Percentiles rank a stretch among this genome's conserved stretches.
phyloP scores from a whole-genome alignment of 805 yeast genomes.

The Isabelozyma pseudorhagii region DNA sequence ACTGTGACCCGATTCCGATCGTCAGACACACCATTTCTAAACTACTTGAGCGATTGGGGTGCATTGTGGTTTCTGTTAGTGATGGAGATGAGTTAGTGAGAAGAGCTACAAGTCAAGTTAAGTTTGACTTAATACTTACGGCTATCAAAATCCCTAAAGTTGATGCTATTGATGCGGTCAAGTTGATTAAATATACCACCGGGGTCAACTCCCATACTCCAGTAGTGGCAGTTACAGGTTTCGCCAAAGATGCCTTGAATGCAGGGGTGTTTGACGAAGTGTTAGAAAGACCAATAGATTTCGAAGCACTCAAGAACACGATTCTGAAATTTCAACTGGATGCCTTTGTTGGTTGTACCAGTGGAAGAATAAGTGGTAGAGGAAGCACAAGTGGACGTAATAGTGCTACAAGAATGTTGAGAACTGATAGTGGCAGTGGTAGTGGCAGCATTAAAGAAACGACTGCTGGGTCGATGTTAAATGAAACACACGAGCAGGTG shows the following conservation, averaged over 20 bases:
- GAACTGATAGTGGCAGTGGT: not conserved
- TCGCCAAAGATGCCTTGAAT: constrained; percentile 60
- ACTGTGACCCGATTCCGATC: constrained; percentile 86
- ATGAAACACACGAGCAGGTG: constrained; percentile 18
- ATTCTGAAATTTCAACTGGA: constrained; percentile 11
- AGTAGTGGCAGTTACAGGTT: constrained; percentile 70
- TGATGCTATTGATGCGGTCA: constrained; percentile 73
- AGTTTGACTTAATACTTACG: constrained; percentile 79
- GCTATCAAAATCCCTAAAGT: constrained; percentile 67
- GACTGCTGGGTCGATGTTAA: not conserved
- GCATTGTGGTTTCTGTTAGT: constrained; percentile 72
- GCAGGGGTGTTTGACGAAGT: constrained; percentile 61
- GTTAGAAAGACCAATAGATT: constrained; percentile 64
- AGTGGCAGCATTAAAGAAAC: constrained; percentile 2
- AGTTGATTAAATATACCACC: constrained; percentile 69
- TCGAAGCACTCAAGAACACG: constrained; percentile 16
- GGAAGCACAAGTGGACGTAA: not conserved
- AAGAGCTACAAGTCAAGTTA: constrained; percentile 76
- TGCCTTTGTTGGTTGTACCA: not conserved
- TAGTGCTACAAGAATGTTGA: not conserved
- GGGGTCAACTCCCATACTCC: constrained; percentile 79
- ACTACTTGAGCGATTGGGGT: constrained; percentile 66
- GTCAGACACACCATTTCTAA: constrained; percentile 65
- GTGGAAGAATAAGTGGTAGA: not conserved
- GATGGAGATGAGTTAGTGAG: constrained; percentile 82